These are phyloP conservation scores for Xylariaceae sp. DNA, from an alignment of 2,329 filamentous ascomycete species.

Conservation along the genomic window DNA sequence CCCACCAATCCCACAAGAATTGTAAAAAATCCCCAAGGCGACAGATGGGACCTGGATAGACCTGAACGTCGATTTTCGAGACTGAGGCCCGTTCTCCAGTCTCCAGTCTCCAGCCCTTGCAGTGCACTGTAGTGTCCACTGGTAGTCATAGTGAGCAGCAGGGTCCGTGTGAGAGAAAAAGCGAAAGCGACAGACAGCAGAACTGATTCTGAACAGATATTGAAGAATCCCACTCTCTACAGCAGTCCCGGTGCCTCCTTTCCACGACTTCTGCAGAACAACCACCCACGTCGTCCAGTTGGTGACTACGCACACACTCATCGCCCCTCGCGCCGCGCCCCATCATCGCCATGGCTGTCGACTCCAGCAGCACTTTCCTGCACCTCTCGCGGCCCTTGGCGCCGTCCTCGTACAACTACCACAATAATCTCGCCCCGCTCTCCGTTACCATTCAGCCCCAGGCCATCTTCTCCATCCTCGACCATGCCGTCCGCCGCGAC, in stretches of 20 bases:
- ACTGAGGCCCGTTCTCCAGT: too few species aligned
- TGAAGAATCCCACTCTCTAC: too few species aligned
- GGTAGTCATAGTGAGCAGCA: too few species aligned
- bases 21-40: slow-evolving; percentile 20
- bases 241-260: too few species aligned
- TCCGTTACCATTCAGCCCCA: slow-evolving; percentile 88
- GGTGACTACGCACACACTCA: neutral
- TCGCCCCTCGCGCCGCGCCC: neutral
- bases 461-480: slow-evolving; percentile 74
- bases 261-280: neutral
- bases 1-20: slow-evolving; percentile 26
- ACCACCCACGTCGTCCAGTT: neutral
- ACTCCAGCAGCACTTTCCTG: slow-evolving; percentile 70
- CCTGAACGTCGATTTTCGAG: too few species aligned
- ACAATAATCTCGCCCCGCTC: slow-evolving; percentile 84
- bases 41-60: neutral
- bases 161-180: too few species aligned
- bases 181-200: too few species aligned
- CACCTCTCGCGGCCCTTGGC: slow-evolving; percentile 91
- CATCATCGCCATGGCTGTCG: slow-evolving; percentile 66
- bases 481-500: slow-evolving; percentile 90
- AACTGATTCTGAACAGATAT: too few species aligned
- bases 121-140: too few species aligned
- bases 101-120: too few species aligned
- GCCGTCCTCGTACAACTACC: slow-evolving; percentile 72